phyloP scores from a whole-genome alignment of 164 flowering plant species.

The Santalum album region DNA sequence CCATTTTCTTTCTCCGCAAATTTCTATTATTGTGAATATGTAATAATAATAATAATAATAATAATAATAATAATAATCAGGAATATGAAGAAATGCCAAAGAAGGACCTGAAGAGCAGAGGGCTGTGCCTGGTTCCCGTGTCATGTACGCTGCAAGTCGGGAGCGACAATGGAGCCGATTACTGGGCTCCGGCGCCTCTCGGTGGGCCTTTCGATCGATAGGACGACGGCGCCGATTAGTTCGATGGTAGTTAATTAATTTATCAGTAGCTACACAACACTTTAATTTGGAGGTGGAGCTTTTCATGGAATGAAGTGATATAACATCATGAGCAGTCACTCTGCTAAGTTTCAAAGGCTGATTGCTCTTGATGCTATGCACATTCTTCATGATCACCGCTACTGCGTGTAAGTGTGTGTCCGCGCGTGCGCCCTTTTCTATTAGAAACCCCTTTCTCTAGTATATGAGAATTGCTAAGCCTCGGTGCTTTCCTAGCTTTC shows the following conservation, averaged over 20 bases:
- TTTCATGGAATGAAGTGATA: constrained; percentile 25
- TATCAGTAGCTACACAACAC: too few relatives aligned
- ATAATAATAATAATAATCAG: too few relatives aligned
- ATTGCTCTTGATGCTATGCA: constrained; percentile 90
- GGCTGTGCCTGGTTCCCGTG: constrained; percentile 72
- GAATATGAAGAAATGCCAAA: constrained; percentile 26
- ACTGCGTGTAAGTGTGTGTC: too few relatives aligned
- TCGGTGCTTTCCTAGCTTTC: too few relatives aligned
- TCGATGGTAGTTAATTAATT: too few relatives aligned
- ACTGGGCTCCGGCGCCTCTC: constrained; percentile 58
- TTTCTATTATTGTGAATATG: too few relatives aligned
- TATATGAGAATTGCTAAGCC: too few relatives aligned
- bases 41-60: too few relatives aligned
- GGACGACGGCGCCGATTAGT: too few relatives aligned
- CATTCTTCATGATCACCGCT: not conserved
- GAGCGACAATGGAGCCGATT: constrained; percentile 77
- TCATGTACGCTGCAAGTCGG: constrained; percentile 69
- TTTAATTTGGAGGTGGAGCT: not conserved
- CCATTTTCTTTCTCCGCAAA: too few relatives aligned
- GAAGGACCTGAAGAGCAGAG: constrained; percentile 75
- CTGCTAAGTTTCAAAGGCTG: constrained; percentile 63
- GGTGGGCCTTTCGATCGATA: constrained; percentile 10
- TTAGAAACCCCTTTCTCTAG: too few relatives aligned
- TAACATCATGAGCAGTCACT: constrained; percentile 91
- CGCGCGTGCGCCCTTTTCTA: too few relatives aligned